These are phyloP conservation scores for Ascochyta lentis DNA, from an alignment of 2,329 filamentous ascomycete species.

Conservation along the genomic window DNA sequence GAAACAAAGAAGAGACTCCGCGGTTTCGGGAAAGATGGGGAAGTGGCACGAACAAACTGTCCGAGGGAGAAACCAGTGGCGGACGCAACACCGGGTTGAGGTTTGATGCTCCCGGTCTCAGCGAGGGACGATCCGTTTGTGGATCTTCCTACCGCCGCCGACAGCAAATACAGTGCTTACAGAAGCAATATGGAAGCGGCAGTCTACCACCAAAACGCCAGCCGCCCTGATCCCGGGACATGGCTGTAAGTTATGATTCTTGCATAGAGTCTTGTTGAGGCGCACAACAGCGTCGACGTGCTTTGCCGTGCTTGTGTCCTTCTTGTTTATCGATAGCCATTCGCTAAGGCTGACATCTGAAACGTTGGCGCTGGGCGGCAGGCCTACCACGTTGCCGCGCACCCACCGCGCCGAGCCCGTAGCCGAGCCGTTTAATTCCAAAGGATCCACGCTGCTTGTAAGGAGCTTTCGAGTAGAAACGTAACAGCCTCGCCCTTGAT, in stretches of 20 bases:
- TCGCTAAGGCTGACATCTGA: conserved; percentile 15
- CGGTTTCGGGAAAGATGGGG: conserved; percentile 12
- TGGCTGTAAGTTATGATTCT: conserved; percentile 9
- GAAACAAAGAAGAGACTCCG: conserved; percentile 12
- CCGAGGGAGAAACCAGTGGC: conserved; percentile 6
- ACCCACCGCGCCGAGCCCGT: conserved; percentile 18
- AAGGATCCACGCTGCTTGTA: conserved; percentile 6
- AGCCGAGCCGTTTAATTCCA: conserved; percentile 16
- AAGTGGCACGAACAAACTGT: conserved; percentile 7
- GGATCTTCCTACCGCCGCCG: conserved; percentile 1
- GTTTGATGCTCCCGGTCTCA: conserved; percentile 14
- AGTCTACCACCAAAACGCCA: neutral
- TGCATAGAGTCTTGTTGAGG: conserved; percentile 13
- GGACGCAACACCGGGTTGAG: conserved; percentile 1
- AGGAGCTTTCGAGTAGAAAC: conserved; percentile 14
- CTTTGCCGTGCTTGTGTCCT: conserved; percentile 13
- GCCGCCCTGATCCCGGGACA: neutral
- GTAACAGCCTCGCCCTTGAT: conserved; percentile 14
- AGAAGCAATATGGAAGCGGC: neutral
- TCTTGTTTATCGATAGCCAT: conserved; percentile 17
- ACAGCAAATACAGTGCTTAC: neutral
- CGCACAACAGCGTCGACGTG: conserved; percentile 11
- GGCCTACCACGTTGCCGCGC: conserved; percentile 18
- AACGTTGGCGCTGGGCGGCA: conserved; percentile 14
- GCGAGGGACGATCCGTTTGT: conserved; percentile 11